phyloP scores from a whole-genome alignment of 352 stramenopile species.

The Phytophthora fragariaefolia region DNA sequence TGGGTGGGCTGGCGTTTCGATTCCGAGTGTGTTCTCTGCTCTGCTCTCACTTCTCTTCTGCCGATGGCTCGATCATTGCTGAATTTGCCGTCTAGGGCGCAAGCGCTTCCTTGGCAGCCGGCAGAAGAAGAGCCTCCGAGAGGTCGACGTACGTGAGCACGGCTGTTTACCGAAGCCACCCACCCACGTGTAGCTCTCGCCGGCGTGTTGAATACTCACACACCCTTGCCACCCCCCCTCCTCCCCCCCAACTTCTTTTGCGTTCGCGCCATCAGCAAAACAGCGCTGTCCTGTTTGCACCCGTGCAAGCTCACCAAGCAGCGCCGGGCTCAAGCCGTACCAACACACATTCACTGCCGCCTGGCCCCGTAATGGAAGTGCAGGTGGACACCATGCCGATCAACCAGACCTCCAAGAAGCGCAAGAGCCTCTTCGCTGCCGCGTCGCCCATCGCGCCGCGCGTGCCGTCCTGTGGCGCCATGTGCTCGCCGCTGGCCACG shows the following conservation, averaged over 20 bases:
- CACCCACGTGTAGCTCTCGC: background rate
- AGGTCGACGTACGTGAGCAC: conserved; percentile 6
- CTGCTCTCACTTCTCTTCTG: conserved; percentile 44
- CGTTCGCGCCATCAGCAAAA: background rate
- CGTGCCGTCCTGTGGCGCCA: conserved; percentile 20
- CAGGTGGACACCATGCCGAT: conserved; percentile 53
- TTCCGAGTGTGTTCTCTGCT: conserved; percentile 15
- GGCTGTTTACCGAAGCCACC: background rate
- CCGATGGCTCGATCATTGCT: conserved; percentile 56
- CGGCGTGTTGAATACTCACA: conserved; percentile 1
- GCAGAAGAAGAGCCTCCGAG: conserved; percentile 22
- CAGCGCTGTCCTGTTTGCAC: conserved; percentile 27
- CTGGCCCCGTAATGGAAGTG: conserved; percentile 40
- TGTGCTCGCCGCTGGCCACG: conserved; percentile 18
- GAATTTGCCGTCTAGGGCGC: conserved; percentile 60
- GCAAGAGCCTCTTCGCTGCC: conserved; percentile 54
- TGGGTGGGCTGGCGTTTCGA: conserved; percentile 34
- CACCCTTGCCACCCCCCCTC: background rate
- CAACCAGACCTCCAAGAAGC: conserved; percentile 75
- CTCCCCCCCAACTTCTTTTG: conserved; percentile 3
- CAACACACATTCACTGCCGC: background rate
- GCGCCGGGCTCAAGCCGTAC: background rate
- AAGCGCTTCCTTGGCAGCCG: conserved; percentile 42
- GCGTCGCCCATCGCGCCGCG: conserved; percentile 35
- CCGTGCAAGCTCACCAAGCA: conserved; percentile 18